Evolutionary conservation across 1,139 yeast species (phyloP), one percentile per base, ranked within the genome.

Genomic region (Taphrina populina): DNA sequence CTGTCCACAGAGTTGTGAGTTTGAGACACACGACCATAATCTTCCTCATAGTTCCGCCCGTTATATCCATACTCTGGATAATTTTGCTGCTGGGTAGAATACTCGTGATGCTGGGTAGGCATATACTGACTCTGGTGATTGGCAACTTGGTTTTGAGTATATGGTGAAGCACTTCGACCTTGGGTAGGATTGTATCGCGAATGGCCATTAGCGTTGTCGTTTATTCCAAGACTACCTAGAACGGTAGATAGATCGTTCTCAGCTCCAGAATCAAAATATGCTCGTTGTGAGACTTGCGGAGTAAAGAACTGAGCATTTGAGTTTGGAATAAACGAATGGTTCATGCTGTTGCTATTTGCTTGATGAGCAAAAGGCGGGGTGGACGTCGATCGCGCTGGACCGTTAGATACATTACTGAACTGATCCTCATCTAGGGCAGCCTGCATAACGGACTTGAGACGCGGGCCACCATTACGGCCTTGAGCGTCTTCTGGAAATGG

Each of bases 361-460:
- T 30, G 52, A 13, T 37, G 23, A 13, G 54, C 46, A 30, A 29
- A 37, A 19, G 54, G 54, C 20, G 54, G 54, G 13, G 54, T 49
- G 26, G 54, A 49, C 23, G 39, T 49, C 10, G 54, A 33, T 32
- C 54, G 40, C 21, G 54, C 30, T 1, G 54, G 54, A 15, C 54
- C 54, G 17, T 34, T 27, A 6, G 47, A 43, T 15, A 35, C 27
- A 15, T 17, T 37, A 13, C 41, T 36, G 40, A 39, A 49, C 39
- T 40, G 39, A 8, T 39, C 54, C 13, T 37, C 43, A 15, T 49
- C 54, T 33, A 39, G 19, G 29, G 46, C 46, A 19, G 29, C 15
- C 29, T 37, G 46, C 46, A 49, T 37, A 33, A 49, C 54, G n/a
- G 46, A 37, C 39, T 49, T 49, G 46, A 49, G 20, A 15, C 46